Conservation (phyloP, 345 rosid species). For the Lepidium didymum region DNA sequence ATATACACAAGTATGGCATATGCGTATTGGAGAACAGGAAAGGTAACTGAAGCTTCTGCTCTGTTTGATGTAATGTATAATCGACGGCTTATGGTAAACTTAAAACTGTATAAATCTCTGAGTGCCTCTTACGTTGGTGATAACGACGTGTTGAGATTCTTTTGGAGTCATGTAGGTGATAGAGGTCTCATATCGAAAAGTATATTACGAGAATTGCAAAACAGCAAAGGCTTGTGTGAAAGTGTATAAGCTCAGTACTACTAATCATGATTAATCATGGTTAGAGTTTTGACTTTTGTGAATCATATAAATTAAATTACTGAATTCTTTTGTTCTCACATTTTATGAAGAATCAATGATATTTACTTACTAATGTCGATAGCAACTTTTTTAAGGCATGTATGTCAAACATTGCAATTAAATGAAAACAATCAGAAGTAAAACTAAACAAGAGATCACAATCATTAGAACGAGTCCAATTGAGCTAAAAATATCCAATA, state of each 20-base stretch:
- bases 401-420: no score
- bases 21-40: constrained; percentile 74
- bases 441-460: neutral
- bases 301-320: neutral
- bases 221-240: constrained; percentile 7
- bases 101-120: constrained; percentile 54
- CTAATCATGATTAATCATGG: neutral
- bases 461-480: neutral
- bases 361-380: no score
- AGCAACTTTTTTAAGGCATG: no score
- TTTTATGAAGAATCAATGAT: neutral
- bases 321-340: neutral
- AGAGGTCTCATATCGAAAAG: constrained; percentile 61
- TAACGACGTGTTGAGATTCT: constrained; percentile 38
- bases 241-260: constrained; percentile 3
- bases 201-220: constrained; percentile 44
- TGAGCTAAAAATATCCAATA: no score
- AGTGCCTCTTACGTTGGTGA: constrained; percentile 61
- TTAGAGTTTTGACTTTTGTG: neutral
- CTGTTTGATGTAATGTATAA: constrained; percentile 67
- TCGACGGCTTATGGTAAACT: constrained; percentile 62
- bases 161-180: constrained; percentile 68
- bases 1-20: constrained; percentile 61
- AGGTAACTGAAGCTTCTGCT: constrained; percentile 41
- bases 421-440: neutral